phyloP scores from a whole-genome alignment of 2,329 filamentous ascomycete genomes.

The Arthrinium puccinioides region DNA sequence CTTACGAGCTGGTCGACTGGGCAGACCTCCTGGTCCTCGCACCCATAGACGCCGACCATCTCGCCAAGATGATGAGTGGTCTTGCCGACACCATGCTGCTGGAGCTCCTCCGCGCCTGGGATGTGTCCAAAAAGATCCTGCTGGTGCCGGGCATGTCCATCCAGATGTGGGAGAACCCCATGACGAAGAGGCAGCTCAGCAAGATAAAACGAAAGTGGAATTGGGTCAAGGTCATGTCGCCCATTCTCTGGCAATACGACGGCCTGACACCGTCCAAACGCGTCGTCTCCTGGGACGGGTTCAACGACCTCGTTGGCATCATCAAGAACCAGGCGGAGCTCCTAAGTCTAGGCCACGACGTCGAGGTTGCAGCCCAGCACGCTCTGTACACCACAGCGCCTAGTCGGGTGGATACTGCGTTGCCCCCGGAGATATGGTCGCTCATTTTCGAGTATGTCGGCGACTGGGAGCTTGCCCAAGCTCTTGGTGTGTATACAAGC shows the following conservation, averaged over 20 bases:
- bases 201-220: slow-evolving; percentile 80
- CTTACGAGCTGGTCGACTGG: slow-evolving; percentile 72
- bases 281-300: slow-evolving; percentile 53
- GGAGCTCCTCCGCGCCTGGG: slow-evolving; percentile 78
- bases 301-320: slow-evolving; percentile 65
- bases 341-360: slow-evolving; percentile 64
- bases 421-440: slow-evolving; percentile 85
- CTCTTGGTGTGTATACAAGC: slow-evolving; percentile 73
- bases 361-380: slow-evolving; percentile 45
- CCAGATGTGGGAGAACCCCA: slow-evolving; percentile 83
- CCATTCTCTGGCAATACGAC: slow-evolving; percentile 77
- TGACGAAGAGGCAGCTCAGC: slow-evolving; percentile 79
- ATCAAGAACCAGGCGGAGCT: slow-evolving; percentile 73
- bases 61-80: slow-evolving; percentile 83
- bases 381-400: slow-evolving; percentile 30
- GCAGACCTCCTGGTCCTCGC: slow-evolving; percentile 79
- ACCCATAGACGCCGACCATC: slow-evolving; percentile 75
- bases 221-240: slow-evolving; percentile 76
- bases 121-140: slow-evolving; percentile 76
- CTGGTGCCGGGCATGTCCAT: slow-evolving; percentile 85
- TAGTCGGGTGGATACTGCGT: slow-evolving; percentile 29
- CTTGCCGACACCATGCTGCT: slow-evolving; percentile 74
- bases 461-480: slow-evolving; percentile 86
- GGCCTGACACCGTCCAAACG: slow-evolving; percentile 36
- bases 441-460: slow-evolving; percentile 76